phyloP scores from a whole-genome alignment of 345 rosid genomes.

The Eucalyptus polyanthemos region DNA sequence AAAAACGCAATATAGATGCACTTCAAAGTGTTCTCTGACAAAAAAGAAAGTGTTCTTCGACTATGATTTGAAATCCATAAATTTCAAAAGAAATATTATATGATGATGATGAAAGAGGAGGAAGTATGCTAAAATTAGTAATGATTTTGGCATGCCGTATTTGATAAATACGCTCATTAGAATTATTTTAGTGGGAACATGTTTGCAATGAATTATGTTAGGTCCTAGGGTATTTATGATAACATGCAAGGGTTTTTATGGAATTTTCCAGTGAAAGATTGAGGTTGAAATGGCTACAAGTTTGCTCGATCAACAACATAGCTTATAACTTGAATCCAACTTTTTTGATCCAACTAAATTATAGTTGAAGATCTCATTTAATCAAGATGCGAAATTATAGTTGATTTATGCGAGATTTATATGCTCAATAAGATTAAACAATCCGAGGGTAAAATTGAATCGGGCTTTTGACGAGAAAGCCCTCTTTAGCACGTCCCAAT shows the following conservation, averaged over 20 bases:
- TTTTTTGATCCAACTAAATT: not conserved
- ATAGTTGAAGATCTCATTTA: no score
- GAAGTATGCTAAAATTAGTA: not conserved
- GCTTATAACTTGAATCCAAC: not conserved
- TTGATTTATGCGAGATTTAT: not conserved
- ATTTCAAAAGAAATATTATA: not conserved
- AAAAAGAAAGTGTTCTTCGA: not conserved
- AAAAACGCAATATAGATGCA: not conserved
- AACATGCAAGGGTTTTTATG: not conserved
- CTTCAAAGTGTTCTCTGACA: no score
- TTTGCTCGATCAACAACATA: not conserved
- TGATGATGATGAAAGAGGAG: not conserved
- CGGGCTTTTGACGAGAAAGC: not conserved
- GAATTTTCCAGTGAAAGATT: not conserved
- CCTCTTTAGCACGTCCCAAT: not conserved
- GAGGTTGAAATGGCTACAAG: not conserved
- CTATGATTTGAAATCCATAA: not conserved
- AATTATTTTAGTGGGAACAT: not conserved
- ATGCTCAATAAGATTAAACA: not conserved
- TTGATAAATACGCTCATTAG: not conserved
- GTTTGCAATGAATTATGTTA: not conserved
- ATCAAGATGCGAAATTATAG: not conserved
- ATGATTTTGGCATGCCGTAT: not conserved
- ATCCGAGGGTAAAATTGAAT: not conserved
- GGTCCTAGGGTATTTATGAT: not conserved